Evolutionary conservation across 1,284 basidiomycete species (phyloP).

Genomic region (Fomitopsis betulina): DNA sequence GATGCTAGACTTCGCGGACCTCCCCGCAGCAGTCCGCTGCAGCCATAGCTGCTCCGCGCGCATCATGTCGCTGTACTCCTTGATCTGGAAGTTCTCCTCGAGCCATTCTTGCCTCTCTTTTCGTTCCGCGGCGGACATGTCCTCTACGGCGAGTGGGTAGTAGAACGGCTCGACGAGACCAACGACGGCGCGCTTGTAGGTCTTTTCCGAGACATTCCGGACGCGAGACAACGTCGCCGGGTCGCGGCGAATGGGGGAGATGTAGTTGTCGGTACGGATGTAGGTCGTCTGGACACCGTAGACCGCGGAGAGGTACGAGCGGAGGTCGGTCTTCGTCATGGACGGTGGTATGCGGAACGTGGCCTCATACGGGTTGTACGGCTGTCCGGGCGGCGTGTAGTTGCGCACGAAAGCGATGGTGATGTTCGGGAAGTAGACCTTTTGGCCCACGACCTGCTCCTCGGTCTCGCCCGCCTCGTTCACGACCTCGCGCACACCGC

Average conservation of each 20-base stretch:
- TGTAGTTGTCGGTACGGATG: constrained; percentile 89
- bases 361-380: constrained; percentile 93
- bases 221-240: constrained; percentile 17
- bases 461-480: constrained; percentile 36
- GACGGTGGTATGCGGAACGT: constrained; percentile 87
- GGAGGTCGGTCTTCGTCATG: constrained; percentile 89
- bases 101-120: constrained; percentile 53
- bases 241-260: constrained; percentile 47
- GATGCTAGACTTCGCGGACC: too few species aligned
- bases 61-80: constrained; percentile 35
- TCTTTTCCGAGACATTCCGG: constrained; percentile 34
- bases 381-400: constrained; percentile 67
- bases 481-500: constrained; percentile 46
- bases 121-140: constrained; percentile 58
- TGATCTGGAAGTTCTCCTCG: constrained; percentile 52
- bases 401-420: constrained; percentile 84
- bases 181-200: constrained; percentile 87
- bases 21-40: constrained; percentile 40
- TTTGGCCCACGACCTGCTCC: constrained; percentile 66
- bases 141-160: constrained; percentile 77
- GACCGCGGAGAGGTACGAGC: constrained; percentile 78
- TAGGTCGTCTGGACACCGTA: constrained; percentile 91
- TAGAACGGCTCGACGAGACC: constrained; percentile 89
- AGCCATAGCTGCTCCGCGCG: constrained; percentile 42
- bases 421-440: constrained; percentile 87